Percentiles rank a stretch among this genome's conserved stretches.
These are phyloP conservation scores for Mycena galericulata DNA, from an alignment of 768 basidiomycete genomes.

Conservation along the genomic window DNA sequence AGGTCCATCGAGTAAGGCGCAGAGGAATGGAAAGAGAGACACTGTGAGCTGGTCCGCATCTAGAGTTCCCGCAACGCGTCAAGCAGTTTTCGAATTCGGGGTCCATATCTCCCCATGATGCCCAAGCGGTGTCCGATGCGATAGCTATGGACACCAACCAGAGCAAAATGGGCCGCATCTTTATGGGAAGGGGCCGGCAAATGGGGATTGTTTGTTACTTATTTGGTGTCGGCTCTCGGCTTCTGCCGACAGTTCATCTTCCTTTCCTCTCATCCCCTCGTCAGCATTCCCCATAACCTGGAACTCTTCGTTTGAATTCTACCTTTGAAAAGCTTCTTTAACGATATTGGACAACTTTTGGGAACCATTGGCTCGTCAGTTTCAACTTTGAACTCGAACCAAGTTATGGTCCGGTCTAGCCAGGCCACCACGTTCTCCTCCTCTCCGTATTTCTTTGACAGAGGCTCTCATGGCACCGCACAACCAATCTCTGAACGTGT, in stretches of 20 bases:
- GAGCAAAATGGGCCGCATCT: conserved; percentile 8
- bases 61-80: conserved; percentile 51
- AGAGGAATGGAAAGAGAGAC: conserved; percentile 62
- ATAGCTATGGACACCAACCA: conserved; percentile 9
- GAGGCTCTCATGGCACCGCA: conserved; percentile 76
- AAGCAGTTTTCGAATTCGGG: conserved; percentile 66
- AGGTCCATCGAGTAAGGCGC: conserved; percentile 86
- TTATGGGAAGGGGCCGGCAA: neutral
- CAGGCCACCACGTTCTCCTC: conserved; percentile 77
- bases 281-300: neutral
- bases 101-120: conserved; percentile 76
- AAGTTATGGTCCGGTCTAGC: conserved; percentile 57
- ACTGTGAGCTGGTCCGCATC: conserved; percentile 54
- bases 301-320: neutral
- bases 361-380: neutral
- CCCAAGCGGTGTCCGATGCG: conserved; percentile 38
- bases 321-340: neutral
- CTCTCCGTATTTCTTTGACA: conserved; percentile 80
- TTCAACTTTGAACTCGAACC: conserved; percentile 21
- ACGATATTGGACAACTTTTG: neutral
- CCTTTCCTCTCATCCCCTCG: neutral
- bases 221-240: neutral
- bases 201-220: too few relatives aligned
- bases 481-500: conserved; percentile 85
- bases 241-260: neutral